Evolutionary conservation across 129 eudicot species (phyloP).

Genomic region (Tanacetum coccineum): DNA sequence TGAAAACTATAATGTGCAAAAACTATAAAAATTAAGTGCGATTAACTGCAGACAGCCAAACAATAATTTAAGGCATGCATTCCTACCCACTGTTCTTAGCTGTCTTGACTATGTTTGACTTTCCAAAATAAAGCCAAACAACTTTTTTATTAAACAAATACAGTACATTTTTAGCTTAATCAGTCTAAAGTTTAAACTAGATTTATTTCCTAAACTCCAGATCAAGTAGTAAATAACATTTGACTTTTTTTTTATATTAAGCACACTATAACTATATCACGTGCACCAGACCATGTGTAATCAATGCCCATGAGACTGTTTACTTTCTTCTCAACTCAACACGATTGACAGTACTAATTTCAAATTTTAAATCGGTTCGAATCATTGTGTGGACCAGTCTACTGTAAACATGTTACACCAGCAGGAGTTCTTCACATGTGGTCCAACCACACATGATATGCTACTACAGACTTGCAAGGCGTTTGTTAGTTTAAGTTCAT

Average conservation of each 20-base stretch:
- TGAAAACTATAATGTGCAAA: background rate
- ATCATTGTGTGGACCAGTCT: conserved; percentile 26
- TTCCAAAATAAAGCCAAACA: too few species aligned
- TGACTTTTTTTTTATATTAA: conserved; percentile 23
- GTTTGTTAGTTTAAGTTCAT: too few species aligned
- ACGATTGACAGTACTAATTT: background rate
- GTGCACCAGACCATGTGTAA: conserved; percentile 26
- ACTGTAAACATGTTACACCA: background rate
- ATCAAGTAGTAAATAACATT: conserved; percentile 14
- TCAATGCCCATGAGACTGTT: conserved; percentile 26
- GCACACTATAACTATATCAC: conserved; percentile 21
- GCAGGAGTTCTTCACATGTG: conserved; percentile 8
- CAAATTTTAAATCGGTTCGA: background rate
- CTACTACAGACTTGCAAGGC: background rate
- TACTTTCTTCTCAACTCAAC: conserved; percentile 9
- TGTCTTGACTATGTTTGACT: conserved; percentile 21
- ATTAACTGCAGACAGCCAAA: conserved; percentile 6
- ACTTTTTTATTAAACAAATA: too few species aligned
- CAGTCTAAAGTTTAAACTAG: background rate
- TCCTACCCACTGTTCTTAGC: background rate
- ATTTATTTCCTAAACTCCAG: background rate
- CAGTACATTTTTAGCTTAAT: too few species aligned
- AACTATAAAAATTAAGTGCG: background rate
- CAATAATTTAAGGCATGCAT: background rate
- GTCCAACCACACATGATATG: conserved; percentile 15